Evolutionary conservation across 176 grass and related monocot genomes (phyloP).

Genomic region (Pontederia crassipes): DNA sequence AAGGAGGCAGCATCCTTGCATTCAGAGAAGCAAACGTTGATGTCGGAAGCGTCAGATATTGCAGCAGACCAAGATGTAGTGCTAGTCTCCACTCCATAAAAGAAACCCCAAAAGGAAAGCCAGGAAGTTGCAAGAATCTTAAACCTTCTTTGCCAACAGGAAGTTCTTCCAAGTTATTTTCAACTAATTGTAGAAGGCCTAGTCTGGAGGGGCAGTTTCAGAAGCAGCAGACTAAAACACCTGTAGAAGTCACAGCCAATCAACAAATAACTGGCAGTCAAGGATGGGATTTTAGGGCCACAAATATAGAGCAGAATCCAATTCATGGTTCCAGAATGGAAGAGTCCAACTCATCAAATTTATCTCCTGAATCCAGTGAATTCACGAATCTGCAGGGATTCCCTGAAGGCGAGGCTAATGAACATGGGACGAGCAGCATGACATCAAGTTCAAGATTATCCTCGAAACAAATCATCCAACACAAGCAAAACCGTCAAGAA

Average conservation of each 20-base stretch:
- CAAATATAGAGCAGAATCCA: too few relatives aligned
- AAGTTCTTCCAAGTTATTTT: background rate
- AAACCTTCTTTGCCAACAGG: too few relatives aligned
- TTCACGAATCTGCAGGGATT: too few relatives aligned
- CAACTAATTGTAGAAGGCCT: background rate
- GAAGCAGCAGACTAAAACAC: too few relatives aligned
- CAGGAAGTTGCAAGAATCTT: background rate
- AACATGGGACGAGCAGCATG: background rate
- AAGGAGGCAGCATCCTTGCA: slow-evolving; percentile 61
- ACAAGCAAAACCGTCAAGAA: background rate
- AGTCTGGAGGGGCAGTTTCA: too few relatives aligned
- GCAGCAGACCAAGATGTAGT: slow-evolving; percentile 37
- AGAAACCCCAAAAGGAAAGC: background rate
- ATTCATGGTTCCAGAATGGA: too few relatives aligned
- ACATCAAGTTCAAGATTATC: background rate
- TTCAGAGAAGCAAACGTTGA: slow-evolving; percentile 54
- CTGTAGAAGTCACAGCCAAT: too few relatives aligned
- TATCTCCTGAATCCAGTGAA: background rate
- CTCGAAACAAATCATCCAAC: background rate
- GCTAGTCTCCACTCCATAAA: slow-evolving; percentile 21
- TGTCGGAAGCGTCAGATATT: slow-evolving; percentile 18
- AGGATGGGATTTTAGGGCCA: too few relatives aligned
- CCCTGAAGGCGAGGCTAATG: too few relatives aligned
- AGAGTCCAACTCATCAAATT: too few relatives aligned
- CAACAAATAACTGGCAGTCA: too few relatives aligned